Evolutionary conservation across 768 basidiomycete genomes (phyloP).

Genomic region (Suillus cothurnatus): DNA sequence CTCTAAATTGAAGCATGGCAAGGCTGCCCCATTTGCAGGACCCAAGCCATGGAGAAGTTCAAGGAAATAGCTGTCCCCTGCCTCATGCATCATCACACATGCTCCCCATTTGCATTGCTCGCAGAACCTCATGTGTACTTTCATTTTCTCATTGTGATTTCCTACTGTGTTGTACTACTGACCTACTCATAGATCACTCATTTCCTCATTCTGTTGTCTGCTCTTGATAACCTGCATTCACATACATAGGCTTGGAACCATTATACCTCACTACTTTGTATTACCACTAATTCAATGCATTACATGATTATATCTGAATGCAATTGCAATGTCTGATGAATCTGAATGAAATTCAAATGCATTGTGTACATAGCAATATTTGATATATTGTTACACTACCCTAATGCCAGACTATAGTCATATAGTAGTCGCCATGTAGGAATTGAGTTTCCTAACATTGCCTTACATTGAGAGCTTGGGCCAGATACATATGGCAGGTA

Average conservation of each 20-base stretch:
- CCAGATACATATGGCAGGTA: background rate
- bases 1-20: no score
- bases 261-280: background rate
- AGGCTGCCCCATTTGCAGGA: no score
- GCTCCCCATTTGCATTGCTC: background rate
- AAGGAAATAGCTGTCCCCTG: background rate
- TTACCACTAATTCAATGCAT: background rate
- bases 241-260: background rate
- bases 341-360: no score
- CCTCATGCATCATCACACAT: background rate
- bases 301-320: background rate
- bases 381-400: background rate
- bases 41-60: background rate
- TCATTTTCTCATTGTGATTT: background rate
- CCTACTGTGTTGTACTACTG: background rate
- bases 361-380: background rate
- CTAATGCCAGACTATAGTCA: background rate
- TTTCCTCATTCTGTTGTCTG: background rate
- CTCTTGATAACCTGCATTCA: background rate
- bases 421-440: background rate
- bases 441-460: background rate
- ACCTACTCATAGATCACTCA: background rate
- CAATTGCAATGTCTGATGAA: background rate
- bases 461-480: background rate
- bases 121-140: no score